Evolutionary conservation across 768 basidiomycete species (phyloP).

Genomic region (Pulveroboletus frians): DNA sequence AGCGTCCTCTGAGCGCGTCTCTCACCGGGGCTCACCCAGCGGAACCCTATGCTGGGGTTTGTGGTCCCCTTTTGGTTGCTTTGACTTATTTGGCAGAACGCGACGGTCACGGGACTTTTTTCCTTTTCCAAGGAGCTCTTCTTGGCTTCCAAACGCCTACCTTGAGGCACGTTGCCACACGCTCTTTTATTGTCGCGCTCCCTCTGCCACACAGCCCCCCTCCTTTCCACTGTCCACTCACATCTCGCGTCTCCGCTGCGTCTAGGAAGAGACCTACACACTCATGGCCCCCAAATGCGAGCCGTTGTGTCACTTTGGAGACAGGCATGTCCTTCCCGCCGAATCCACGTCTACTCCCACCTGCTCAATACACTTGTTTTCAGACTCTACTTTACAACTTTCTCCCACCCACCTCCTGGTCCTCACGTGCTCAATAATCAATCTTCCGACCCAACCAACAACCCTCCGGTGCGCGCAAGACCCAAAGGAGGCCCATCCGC

Average conservation of each 20-base stretch:
- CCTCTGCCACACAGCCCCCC: background rate
- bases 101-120: conserved; percentile 35
- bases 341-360: conserved; percentile 3
- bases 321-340: conserved; percentile 47
- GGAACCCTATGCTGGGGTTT: conserved; percentile 23
- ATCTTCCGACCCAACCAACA: conserved; percentile 45
- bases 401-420: conserved; percentile 67
- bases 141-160: conserved; percentile 21
- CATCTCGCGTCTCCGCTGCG: conserved; percentile 3
- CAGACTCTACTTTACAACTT: conserved; percentile 89
- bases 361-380: conserved; percentile 1
- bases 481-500: conserved; percentile 55
- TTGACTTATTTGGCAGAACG: conserved; percentile 23
- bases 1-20: background rate
- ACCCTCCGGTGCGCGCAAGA: conserved; percentile 59
- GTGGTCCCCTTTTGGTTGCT: conserved; percentile 14
- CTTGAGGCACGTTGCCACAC: conserved; percentile 29
- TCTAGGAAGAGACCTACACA: background rate
- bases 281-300: conserved; percentile 52
- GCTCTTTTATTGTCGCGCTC: conserved; percentile 22
- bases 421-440: conserved; percentile 61
- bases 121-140: conserved; percentile 29
- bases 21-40: background rate
- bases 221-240: conserved; percentile 1
- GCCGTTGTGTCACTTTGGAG: conserved; percentile 73